phyloP scores from a whole-genome alignment of 2,329 filamentous ascomycete species.

The Tolypocladium paradoxum region DNA sequence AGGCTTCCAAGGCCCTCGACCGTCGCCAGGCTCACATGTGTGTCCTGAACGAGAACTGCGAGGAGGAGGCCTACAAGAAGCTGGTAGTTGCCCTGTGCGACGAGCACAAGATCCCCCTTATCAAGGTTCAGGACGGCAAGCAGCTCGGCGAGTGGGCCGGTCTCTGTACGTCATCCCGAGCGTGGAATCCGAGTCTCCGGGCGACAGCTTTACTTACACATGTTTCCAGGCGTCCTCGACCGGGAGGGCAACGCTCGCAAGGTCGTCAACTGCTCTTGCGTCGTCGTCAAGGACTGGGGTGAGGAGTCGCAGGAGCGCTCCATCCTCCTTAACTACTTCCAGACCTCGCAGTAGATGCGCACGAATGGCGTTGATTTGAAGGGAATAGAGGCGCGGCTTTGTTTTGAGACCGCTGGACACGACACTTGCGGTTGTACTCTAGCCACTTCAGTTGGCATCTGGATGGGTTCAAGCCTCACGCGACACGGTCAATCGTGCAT shows the following conservation, averaged over 20 bases:
- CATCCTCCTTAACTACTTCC: slow-evolving; percentile 99
- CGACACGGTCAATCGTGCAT: slow-evolving; percentile 23
- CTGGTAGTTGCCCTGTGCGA: slow-evolving; percentile 96
- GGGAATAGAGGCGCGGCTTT: slow-evolving; percentile 28
- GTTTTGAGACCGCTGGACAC: slow-evolving; percentile 20
- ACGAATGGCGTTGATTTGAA: slow-evolving; percentile 23
- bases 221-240: slow-evolving; percentile 74
- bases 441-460: slow-evolving; percentile 36
- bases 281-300: slow-evolving; percentile 99
- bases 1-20: slow-evolving; percentile 98
- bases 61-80: slow-evolving; percentile 99
- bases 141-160: slow-evolving; percentile 99
- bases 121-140: slow-evolving; percentile 99
- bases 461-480: slow-evolving; percentile 25
- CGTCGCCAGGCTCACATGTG: slow-evolving; percentile 99
- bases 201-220: slow-evolving; percentile 17
- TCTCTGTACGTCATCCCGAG: slow-evolving; percentile 65
- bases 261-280: slow-evolving; percentile 99
- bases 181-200: not conserved
- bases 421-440: slow-evolving; percentile 33
- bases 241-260: slow-evolving; percentile 99
- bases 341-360: slow-evolving; percentile 61
- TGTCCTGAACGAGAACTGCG: slow-evolving; percentile 98
- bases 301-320: slow-evolving; percentile 98
- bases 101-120: slow-evolving; percentile 99